Percentiles rank a stretch among this genome's conserved stretches.
phyloP scores from a whole-genome alignment of 2,329 filamentous ascomycete genomes.

The Elsinoe australis region DNA sequence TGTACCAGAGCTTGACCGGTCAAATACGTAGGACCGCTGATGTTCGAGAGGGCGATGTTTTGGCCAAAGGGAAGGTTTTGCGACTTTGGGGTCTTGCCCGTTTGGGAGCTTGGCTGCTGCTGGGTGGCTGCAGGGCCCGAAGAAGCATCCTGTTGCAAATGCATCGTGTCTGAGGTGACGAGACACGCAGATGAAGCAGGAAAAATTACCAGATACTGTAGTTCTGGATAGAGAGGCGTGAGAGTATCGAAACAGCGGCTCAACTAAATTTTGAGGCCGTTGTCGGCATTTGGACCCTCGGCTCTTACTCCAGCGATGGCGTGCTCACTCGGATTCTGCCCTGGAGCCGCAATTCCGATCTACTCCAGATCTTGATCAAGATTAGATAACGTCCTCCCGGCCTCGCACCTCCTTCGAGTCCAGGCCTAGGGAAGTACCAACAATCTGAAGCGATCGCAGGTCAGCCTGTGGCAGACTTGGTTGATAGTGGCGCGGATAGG shows the following conservation, averaged over 20 bases:
- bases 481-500: too few species aligned
- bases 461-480: too few species aligned
- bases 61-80: constrained; percentile 48
- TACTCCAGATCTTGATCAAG: constrained; percentile 6
- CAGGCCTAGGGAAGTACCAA: neutral
- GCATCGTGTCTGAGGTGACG: constrained; percentile 24
- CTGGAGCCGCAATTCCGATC: constrained; percentile 11
- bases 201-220: neutral
- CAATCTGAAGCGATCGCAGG: too few species aligned
- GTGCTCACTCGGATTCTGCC: constrained; percentile 2
- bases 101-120: constrained; percentile 21
- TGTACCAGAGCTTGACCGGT: constrained; percentile 91
- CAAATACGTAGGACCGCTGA: constrained; percentile 83
- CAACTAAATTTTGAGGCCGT: constrained; percentile 10
- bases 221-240: neutral
- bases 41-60: constrained; percentile 46
- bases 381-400: constrained; percentile 5
- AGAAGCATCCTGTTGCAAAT: constrained; percentile 28
- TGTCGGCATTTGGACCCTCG: constrained; percentile 15
- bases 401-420: neutral
- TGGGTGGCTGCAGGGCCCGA: constrained; percentile 23
- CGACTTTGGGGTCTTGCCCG: constrained; percentile 35
- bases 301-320: constrained; percentile 8
- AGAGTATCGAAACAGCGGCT: neutral
- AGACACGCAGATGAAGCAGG: neutral